A percentile compares a stretch with the other conserved stretches of the same genome.
These are phyloP conservation scores for Fraxinus dipetala DNA, from an alignment of 305 asterid species.

Conservation along the genomic window DNA sequence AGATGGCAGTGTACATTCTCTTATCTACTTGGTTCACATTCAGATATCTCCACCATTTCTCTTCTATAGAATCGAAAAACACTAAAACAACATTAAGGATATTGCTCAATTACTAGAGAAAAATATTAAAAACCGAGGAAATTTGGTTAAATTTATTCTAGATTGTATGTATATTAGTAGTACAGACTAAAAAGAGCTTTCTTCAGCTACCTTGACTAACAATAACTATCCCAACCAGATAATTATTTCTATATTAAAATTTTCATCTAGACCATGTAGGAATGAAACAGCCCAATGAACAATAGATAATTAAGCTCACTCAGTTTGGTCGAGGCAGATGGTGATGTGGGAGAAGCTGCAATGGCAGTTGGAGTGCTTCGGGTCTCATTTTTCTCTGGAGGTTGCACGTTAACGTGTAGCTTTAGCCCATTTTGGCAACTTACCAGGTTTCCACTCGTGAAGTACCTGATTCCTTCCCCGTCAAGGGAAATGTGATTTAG, in stretches of 20 bases:
- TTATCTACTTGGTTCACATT: neutral
- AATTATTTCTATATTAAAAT: neutral
- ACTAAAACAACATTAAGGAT: neutral
- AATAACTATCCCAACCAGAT: neutral
- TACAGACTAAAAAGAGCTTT: neutral
- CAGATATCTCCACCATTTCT: neutral
- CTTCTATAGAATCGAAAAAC: neutral
- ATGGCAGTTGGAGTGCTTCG: neutral
- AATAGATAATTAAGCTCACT: conserved; percentile 10
- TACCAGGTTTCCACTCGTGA: conserved; percentile 32
- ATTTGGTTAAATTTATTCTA: neutral
- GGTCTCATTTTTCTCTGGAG: conserved; percentile 6
- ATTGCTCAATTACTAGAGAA: neutral
- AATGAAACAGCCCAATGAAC: neutral
- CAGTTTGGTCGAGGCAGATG: conserved; percentile 19
- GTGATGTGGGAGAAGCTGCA: conserved; percentile 25
- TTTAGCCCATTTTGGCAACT: conserved; percentile 42
- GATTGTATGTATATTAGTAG: neutral
- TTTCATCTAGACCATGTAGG: neutral
- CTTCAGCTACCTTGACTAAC: neutral
- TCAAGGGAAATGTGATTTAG: conserved; percentile 31
- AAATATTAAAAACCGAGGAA: neutral
- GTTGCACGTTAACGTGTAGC: conserved; percentile 29
- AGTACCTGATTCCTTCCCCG: conserved; percentile 34
- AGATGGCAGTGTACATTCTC: neutral